These are phyloP conservation scores for Amaranthus cruentus DNA, from an alignment of 148 eudicot species.

Conservation along the genomic window DNA sequence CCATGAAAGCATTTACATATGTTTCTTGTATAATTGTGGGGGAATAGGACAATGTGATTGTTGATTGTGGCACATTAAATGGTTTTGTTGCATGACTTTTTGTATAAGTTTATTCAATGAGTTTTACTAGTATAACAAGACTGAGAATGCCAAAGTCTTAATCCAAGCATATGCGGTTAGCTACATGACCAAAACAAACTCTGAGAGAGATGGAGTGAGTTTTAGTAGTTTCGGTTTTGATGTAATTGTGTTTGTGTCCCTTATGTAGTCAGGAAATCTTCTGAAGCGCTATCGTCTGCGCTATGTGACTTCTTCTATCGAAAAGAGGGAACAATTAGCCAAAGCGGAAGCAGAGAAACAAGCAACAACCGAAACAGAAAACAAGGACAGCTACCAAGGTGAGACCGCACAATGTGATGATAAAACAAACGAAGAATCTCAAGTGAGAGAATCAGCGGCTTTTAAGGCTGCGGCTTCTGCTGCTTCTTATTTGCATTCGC, in stretches of 20 bases:
- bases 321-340: slow-evolving; percentile 49
- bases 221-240: too few species aligned
- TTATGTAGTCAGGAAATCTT: slow-evolving; percentile 54
- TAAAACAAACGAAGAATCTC: slow-evolving; percentile 31
- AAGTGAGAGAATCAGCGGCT: slow-evolving; percentile 58
- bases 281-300: slow-evolving; percentile 51
- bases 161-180: too few species aligned
- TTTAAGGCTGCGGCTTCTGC: slow-evolving; percentile 84
- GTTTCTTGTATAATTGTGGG: too few species aligned
- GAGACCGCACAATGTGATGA: slow-evolving; percentile 27
- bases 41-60: too few species aligned
- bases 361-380: slow-evolving; percentile 26
- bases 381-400: slow-evolving; percentile 12
- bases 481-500: slow-evolving; percentile 83
- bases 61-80: too few species aligned
- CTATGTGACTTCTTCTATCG: slow-evolving; percentile 77
- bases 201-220: too few species aligned
- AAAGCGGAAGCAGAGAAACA: slow-evolving; percentile 32
- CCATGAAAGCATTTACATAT: too few species aligned
- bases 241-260: neutral
- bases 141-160: too few species aligned
- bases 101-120: too few species aligned
- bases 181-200: too few species aligned
- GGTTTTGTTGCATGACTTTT: too few species aligned
- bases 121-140: too few species aligned